phyloP scores from a whole-genome alignment of 768 basidiomycete genomes.

The Tylopilus sp. region DNA sequence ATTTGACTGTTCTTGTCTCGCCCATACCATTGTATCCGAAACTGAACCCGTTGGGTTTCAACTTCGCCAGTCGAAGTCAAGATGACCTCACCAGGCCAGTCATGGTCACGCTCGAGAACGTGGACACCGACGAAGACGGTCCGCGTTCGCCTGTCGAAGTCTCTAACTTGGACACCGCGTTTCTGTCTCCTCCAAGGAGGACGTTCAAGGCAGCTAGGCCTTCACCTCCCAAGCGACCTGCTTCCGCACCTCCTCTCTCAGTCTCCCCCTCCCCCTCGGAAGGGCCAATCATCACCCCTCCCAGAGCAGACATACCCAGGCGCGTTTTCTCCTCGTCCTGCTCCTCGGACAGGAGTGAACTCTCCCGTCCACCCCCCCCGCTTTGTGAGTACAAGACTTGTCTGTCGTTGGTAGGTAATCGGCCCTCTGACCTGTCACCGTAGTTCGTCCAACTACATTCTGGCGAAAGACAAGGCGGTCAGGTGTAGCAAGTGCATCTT shows the following conservation, averaged over 20 bases:
- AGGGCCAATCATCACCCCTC: not conserved
- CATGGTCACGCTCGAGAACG: slow-evolving; percentile 31
- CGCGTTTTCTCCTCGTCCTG: slow-evolving; percentile 16
- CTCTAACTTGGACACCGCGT: slow-evolving; percentile 10
- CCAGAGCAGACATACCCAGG: slow-evolving; percentile 8
- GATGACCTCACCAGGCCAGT: slow-evolving; percentile 27
- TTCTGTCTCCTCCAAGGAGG: slow-evolving; percentile 28
- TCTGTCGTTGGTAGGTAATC: not conserved
- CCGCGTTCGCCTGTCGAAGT: slow-evolving; percentile 28
- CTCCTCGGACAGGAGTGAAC: slow-evolving; percentile 32
- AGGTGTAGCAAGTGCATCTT: slow-evolving; percentile 66
- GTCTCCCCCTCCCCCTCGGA: not conserved
- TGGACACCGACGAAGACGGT: slow-evolving; percentile 20
- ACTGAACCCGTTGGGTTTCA: slow-evolving; percentile 25
- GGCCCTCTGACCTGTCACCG: not conserved
- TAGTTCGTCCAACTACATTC: slow-evolving; percentile 80
- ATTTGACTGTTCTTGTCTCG: slow-evolving; percentile 33
- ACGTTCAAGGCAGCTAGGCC: slow-evolving; percentile 24
- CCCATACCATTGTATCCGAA: slow-evolving; percentile 27
- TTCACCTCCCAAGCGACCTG: slow-evolving; percentile 11
- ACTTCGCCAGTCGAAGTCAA: slow-evolving; percentile 29
- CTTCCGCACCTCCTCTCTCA: slow-evolving; percentile 24
- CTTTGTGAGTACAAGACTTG: slow-evolving; percentile 46
- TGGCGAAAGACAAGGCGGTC: slow-evolving; percentile 74
- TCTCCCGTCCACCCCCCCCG: slow-evolving; percentile 59